phyloP scores from a whole-genome alignment of 306 rosid genomes.

The Carpinus viminea region DNA sequence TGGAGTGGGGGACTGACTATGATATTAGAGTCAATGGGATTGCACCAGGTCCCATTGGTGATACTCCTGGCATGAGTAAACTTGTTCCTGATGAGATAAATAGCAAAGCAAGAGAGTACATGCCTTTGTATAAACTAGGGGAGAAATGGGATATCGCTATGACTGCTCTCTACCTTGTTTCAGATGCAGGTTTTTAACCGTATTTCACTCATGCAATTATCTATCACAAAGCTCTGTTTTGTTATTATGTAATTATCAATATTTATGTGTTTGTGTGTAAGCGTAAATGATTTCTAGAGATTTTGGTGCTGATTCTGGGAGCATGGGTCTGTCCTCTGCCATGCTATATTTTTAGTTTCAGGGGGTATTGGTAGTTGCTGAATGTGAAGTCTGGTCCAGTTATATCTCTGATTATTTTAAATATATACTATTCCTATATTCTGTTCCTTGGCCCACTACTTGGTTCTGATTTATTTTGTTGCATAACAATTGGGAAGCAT shows the following conservation, averaged over 20 bases:
- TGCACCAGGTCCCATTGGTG: constrained; percentile 93
- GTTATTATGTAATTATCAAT: not conserved
- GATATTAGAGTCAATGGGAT: constrained; percentile 93
- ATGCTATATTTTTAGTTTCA: not conserved
- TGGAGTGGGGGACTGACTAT: constrained; percentile 94
- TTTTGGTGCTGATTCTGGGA: not conserved
- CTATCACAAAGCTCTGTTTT: constrained; percentile 10
- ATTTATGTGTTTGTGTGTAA: not conserved
- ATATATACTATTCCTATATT: not conserved
- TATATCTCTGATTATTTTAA: not conserved
- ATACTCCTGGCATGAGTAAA: constrained; percentile 87
- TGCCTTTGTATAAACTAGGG: constrained; percentile 72
- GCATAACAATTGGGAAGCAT: not conserved
- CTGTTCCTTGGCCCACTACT: not conserved
- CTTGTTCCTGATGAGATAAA: constrained; percentile 69
- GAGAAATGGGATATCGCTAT: constrained; percentile 98
- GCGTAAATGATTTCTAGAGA: not conserved
- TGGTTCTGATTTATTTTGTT: not conserved
- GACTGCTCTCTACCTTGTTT: constrained; percentile 80
- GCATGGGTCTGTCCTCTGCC: not conserved
- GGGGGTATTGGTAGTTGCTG: not conserved
- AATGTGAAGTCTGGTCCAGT: not conserved
- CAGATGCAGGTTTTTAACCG: constrained; percentile 77
- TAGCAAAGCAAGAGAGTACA: constrained; percentile 45
- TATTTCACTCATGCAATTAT: constrained; percentile 7